Percentiles rank a stretch among this genome's conserved stretches.
phyloP scores from a whole-genome alignment of 2,329 filamentous ascomycete genomes.

The Talaromyces sp. region DNA sequence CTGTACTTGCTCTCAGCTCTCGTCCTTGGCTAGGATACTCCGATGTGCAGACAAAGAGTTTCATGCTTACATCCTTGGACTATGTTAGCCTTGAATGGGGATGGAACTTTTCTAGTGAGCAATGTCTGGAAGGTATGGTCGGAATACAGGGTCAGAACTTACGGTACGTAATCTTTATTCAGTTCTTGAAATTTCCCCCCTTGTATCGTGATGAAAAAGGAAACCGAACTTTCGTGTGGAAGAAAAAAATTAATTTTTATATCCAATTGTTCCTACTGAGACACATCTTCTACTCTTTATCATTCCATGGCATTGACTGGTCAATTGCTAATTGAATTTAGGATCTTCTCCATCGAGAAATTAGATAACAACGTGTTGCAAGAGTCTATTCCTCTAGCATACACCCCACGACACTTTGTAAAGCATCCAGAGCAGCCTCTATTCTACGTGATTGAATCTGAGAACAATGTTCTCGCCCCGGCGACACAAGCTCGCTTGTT shows the following conservation, averaged over 20 bases:
- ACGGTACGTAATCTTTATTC: slow-evolving; percentile 58
- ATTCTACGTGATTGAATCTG: slow-evolving; percentile 92
- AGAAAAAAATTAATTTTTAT: slow-evolving; percentile 40
- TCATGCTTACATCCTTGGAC: slow-evolving; percentile 87
- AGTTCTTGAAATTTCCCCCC: slow-evolving; percentile 13
- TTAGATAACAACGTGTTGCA: slow-evolving; percentile 81
- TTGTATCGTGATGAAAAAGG: slow-evolving; percentile 47
- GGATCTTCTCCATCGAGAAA: slow-evolving; percentile 89
- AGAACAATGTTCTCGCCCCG: slow-evolving; percentile 84
- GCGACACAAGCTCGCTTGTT: slow-evolving; percentile 73
- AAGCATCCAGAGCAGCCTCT: slow-evolving; percentile 83
- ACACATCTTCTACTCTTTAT: slow-evolving; percentile 20
- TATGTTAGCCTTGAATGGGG: slow-evolving; percentile 88
- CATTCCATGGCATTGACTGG: not conserved
- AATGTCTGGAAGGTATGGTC: slow-evolving; percentile 90
- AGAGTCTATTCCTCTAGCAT: slow-evolving; percentile 78
- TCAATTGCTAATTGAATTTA: slow-evolving; percentile 26
- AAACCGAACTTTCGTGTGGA: slow-evolving; percentile 44
- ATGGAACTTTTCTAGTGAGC: slow-evolving; percentile 94
- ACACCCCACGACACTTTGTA: slow-evolving; percentile 84
- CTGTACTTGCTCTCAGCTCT: slow-evolving; percentile 85
- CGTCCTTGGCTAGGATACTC: slow-evolving; percentile 96
- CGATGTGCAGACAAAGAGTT: slow-evolving; percentile 78
- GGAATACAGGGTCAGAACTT: slow-evolving; percentile 86
- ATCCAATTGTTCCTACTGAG: slow-evolving; percentile 99